Conservation (phyloP, 1,284 basidiomycete genomes). For the Papiliotrema laurentii region DNA sequence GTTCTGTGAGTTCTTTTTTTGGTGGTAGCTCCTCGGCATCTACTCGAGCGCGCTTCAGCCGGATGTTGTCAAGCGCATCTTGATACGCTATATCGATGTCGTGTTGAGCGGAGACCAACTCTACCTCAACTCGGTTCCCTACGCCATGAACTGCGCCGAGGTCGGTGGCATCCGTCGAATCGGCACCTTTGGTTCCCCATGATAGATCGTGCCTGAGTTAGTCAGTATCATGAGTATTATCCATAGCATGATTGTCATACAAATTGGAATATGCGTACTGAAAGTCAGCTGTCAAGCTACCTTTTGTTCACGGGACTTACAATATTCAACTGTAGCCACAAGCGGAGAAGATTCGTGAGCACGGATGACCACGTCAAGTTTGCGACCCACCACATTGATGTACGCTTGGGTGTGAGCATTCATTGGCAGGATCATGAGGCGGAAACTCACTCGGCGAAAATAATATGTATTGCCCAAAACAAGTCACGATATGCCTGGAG, state of each 20-base stretch:
- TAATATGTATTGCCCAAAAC: slow-evolving; percentile 82
- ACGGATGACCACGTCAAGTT: not conserved
- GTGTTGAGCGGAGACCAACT: slow-evolving; percentile 76
- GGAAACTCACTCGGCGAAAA: slow-evolving; percentile 52
- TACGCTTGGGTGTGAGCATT: slow-evolving; percentile 34
- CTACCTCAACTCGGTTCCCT: slow-evolving; percentile 76
- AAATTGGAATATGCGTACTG: slow-evolving; percentile 57
- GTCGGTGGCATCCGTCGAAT: slow-evolving; percentile 63
- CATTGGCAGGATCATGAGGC: no score
- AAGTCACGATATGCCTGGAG: slow-evolving; percentile 68
- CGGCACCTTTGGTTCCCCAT: slow-evolving; percentile 80
- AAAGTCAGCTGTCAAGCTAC: not conserved
- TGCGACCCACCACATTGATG: slow-evolving; percentile 37
- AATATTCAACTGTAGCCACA: slow-evolving; percentile 30
- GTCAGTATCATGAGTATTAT: slow-evolving; percentile 34
- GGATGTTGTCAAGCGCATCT: slow-evolving; percentile 75
- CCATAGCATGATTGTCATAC: slow-evolving; percentile 49
- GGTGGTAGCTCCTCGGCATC: slow-evolving; percentile 33
- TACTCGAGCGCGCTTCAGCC: slow-evolving; percentile 38
- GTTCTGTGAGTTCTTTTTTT: slow-evolving; percentile 57
- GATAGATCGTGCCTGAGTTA: slow-evolving; percentile 54
- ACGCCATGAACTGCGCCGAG: slow-evolving; percentile 65
- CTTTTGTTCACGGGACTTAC: slow-evolving; percentile 19
- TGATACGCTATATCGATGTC: slow-evolving; percentile 87
- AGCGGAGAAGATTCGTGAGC: slow-evolving; percentile 1